Conservation (phyloP, 768 basidiomycete genomes). For the Aureoboletus auriporus region DNA sequence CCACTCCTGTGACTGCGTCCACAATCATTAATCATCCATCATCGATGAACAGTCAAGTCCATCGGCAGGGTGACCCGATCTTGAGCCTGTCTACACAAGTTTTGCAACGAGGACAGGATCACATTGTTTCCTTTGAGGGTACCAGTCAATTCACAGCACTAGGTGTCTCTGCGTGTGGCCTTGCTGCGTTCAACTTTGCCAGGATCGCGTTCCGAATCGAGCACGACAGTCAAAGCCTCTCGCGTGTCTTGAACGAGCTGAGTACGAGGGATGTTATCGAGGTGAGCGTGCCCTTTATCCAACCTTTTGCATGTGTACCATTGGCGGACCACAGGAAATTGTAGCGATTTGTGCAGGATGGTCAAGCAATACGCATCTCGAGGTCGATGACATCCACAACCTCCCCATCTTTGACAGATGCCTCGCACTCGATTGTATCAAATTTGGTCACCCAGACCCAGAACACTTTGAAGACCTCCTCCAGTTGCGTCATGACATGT, state of each 20-base stretch:
- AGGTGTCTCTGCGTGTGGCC: conserved; percentile 53
- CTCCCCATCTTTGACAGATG: conserved; percentile 47
- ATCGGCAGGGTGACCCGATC: neutral
- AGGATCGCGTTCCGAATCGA: conserved; percentile 41
- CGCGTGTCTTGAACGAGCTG: conserved; percentile 17
- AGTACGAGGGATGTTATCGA: conserved; percentile 22
- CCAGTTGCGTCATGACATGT: conserved; percentile 15
- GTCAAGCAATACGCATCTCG: conserved; percentile 50
- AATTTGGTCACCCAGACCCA: conserved; percentile 37
- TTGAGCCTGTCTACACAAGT: conserved; percentile 10
- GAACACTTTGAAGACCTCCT: conserved; percentile 33
- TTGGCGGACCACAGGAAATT: conserved; percentile 41
- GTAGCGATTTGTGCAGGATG: conserved; percentile 54
- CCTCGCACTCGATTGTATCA: conserved; percentile 32
- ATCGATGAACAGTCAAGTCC: neutral
- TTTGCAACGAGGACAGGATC: conserved; percentile 27
- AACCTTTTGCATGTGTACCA: neutral
- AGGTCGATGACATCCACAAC: conserved; percentile 48
- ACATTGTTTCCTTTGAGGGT: conserved; percentile 44
- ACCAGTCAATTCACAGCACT: conserved; percentile 54
- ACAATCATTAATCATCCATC: no score
- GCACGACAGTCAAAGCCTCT: neutral
- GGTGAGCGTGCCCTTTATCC: conserved; percentile 12
- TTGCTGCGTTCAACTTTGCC: conserved; percentile 64
- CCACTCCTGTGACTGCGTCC: no score